Conservation (phyloP, 495 filamentous ascomycete species). For the Neurospora sp. region DNA sequence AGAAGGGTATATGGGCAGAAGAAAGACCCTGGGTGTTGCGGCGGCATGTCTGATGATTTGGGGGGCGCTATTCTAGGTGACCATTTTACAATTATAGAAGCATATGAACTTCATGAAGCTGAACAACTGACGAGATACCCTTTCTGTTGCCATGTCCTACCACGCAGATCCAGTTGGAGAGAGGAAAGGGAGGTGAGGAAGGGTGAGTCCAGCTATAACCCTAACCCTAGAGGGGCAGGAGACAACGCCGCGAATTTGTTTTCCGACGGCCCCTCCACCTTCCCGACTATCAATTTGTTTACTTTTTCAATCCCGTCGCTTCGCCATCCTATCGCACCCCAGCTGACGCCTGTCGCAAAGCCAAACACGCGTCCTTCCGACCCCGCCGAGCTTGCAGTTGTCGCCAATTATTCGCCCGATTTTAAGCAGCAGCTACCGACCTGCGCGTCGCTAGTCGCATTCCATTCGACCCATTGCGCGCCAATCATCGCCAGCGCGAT, state of each 20-base stretch:
- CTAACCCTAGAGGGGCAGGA: neutral
- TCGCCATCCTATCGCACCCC: neutral
- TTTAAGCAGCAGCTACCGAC: neutral
- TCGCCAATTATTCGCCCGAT: neutral
- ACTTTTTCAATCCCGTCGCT: neutral
- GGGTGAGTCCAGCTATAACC: neutral
- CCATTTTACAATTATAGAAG: neutral
- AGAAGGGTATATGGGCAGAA: neutral
- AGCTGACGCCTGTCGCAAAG: neutral
- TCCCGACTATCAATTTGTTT: conserved; percentile 2
- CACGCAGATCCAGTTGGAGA: neutral
- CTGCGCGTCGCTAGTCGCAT: conserved; percentile 7
- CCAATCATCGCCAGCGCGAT: neutral
- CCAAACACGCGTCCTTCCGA: neutral
- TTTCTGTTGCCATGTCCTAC: neutral
- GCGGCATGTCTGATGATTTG: neutral
- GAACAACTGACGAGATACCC: neutral
- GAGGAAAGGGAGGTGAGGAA: neutral
- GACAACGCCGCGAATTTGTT: neutral
- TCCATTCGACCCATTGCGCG: neutral
- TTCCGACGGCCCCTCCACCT: neutral
- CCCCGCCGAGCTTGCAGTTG: neutral
- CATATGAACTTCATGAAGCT: neutral
- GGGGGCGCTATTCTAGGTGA: neutral
- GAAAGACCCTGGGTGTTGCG: neutral